phyloP scores from a whole-genome alignment of 2,329 filamentous ascomycete species.

The Allantophomopsis lycopodina region DNA sequence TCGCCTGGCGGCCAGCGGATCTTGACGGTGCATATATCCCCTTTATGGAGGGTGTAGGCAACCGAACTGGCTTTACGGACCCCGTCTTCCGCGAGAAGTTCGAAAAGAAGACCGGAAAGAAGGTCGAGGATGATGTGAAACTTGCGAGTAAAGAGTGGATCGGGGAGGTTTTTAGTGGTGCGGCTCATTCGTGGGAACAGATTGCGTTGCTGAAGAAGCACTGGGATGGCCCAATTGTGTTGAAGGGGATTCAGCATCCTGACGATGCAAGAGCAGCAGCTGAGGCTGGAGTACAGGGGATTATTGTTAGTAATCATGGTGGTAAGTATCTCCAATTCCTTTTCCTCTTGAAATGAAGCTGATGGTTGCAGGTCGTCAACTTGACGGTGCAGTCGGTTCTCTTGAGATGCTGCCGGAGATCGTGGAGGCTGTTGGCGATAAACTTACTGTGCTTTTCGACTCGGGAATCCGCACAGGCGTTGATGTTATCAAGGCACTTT shows the following conservation, averaged over 20 bases:
- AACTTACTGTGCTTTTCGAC: slow-evolving; percentile 48
- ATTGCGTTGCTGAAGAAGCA: slow-evolving; percentile 40
- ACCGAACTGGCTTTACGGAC: slow-evolving; percentile 50
- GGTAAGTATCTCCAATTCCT: slow-evolving; percentile 26
- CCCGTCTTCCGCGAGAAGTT: slow-evolving; percentile 49
- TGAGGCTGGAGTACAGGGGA: slow-evolving; percentile 29
- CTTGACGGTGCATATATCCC: slow-evolving; percentile 48
- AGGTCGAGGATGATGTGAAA: slow-evolving; percentile 30
- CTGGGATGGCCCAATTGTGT: slow-evolving; percentile 50
- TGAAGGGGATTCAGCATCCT: slow-evolving; percentile 42
- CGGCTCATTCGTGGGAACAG: slow-evolving; percentile 45
- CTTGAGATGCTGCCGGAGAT: slow-evolving; percentile 45
- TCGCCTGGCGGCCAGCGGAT: slow-evolving; percentile 57
- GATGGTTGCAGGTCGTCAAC: slow-evolving; percentile 27
- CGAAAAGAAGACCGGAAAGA: slow-evolving; percentile 32
- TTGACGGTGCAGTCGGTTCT: slow-evolving; percentile 38
- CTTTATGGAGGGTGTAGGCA: slow-evolving; percentile 44
- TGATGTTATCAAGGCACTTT: slow-evolving; percentile 43
- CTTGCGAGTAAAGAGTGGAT: slow-evolving; percentile 39
- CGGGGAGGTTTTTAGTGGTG: slow-evolving; percentile 33
- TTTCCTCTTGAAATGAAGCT: neutral
- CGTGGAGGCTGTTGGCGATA: slow-evolving; percentile 43
- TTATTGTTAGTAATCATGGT: slow-evolving; percentile 44
- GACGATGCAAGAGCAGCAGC: slow-evolving; percentile 33
- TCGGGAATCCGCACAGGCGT: slow-evolving; percentile 38